Base-by-base conservation (phyloP, 345 rosid genomes). In the Excoecaria cochinchinensis region DNA sequence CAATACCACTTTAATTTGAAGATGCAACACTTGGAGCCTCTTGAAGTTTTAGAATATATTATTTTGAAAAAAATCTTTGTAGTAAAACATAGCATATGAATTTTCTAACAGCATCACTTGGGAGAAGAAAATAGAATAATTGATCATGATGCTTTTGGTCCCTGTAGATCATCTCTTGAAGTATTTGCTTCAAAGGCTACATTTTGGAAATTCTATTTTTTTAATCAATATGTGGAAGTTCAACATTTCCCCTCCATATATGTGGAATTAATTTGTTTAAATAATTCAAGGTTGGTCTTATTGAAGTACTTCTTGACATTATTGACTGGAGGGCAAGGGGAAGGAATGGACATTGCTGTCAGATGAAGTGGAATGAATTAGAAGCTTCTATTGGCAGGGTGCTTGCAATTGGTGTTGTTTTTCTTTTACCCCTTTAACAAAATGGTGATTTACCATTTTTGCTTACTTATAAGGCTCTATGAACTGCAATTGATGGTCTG, bases 311-410 rank as follows among this genome's bases (percentile, higher is more conserved):
- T n/a, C n/a, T n/a, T 65, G 99, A 97, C 67, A 88, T 95, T 77
- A 97, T 95, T 84, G 99, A 95, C 80, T 93, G 99, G 99, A 90
- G 98, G 76, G 85, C 95, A 39, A 98, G 96, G 3, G 97, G 99
- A 63, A 89, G 92, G 75, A 87, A 87, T 78, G 98, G 98, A 46
- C 90, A 93, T 22, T 88, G 91, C 79, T 80, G 93, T 69, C 97
- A 93, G 69, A 89, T 95, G 99, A 95, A 93, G 84, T 95, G 98
- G 99, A 95, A 91, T 84, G 98, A 93, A 86, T 89, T 96, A 1
- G 99, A 95, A 86, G 99, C 97, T 82, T 90, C 99, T 55, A 95
- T 95, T 55, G 98, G 99, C 47, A 87, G 98, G 78, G 99, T 95
- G 74, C 95, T 95, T 40, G 99, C 99, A n/a, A 85, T 95, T 65